These are phyloP conservation scores for Knufia petricola DNA, from an alignment of 2,329 filamentous ascomycete genomes.

Conservation along the genomic window DNA sequence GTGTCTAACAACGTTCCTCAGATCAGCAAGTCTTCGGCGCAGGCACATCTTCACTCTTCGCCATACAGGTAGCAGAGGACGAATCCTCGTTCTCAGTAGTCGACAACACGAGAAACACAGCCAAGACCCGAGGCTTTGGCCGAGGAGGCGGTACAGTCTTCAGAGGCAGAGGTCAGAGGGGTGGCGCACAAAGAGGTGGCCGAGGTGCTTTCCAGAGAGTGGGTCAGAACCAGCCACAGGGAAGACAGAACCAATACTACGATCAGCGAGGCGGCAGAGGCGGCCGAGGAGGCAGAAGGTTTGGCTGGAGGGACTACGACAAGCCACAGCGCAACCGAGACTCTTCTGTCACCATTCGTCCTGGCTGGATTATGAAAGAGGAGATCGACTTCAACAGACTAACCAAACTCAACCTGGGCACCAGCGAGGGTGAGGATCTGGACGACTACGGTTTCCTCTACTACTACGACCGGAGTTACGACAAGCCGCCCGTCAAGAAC, in stretches of 20 bases:
- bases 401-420: slow-evolving; percentile 88
- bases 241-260: slow-evolving; percentile 54
- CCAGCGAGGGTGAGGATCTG: slow-evolving; percentile 88
- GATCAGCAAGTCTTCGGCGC: slow-evolving; percentile 96
- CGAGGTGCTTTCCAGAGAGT: slow-evolving; percentile 61
- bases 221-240: slow-evolving; percentile 55
- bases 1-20: slow-evolving; percentile 30
- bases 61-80: slow-evolving; percentile 84
- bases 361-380: slow-evolving; percentile 90
- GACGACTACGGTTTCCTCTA: slow-evolving; percentile 95
- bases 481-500: slow-evolving; percentile 85
- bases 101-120: slow-evolving; percentile 80
- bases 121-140: slow-evolving; percentile 70
- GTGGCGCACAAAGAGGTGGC: slow-evolving; percentile 57
- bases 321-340: slow-evolving; percentile 95
- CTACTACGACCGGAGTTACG: slow-evolving; percentile 93
- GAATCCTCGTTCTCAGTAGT: slow-evolving; percentile 97
- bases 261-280: slow-evolving; percentile 61
- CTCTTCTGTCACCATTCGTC: slow-evolving; percentile 89
- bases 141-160: slow-evolving; percentile 85
- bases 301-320: slow-evolving; percentile 98
- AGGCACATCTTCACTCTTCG: slow-evolving; percentile 76
- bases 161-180: slow-evolving; percentile 65
- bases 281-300: slow-evolving; percentile 65
- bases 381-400: slow-evolving; percentile 98